These are phyloP conservation scores for Astrocystis sublimbata DNA, from an alignment of 495 filamentous ascomycete species.

Conservation along the genomic window DNA sequence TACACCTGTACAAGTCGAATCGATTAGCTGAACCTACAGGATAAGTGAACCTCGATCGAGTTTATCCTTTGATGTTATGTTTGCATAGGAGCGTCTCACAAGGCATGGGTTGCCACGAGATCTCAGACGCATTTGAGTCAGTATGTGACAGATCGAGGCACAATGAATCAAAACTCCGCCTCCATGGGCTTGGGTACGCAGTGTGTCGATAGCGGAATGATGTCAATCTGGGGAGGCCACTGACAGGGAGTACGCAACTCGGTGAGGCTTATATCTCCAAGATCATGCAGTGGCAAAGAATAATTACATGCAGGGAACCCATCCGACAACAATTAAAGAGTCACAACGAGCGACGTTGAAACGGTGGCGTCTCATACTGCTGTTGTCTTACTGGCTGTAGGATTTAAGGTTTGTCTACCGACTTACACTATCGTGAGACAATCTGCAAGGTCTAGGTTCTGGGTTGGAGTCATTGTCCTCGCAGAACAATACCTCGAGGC, in stretches of 20 bases:
- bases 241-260: background rate
- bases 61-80: background rate
- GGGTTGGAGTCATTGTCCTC: background rate
- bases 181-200: background rate
- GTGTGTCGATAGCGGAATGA: background rate
- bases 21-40: background rate
- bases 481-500: background rate
- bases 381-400: background rate
- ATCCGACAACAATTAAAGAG: background rate
- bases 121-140: slow-evolving; percentile 12
- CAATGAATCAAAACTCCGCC: background rate
- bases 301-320: background rate
- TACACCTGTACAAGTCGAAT: background rate
- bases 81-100: background rate
- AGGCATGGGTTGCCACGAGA: background rate
- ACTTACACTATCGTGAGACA: slow-evolving; percentile 12
- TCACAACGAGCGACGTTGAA: background rate
- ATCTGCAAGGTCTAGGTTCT: background rate
- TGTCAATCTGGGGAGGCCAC: background rate
- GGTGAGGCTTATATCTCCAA: too few relatives aligned
- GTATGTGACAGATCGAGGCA: slow-evolving; percentile 2
- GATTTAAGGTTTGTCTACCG: background rate
- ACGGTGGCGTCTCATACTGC: background rate
- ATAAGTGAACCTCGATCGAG: background rate
- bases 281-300: too few relatives aligned